Evolutionary conservation across 2,329 filamentous ascomycete species (phyloP).

Genomic region (Paramyrothecium roridum): DNA sequence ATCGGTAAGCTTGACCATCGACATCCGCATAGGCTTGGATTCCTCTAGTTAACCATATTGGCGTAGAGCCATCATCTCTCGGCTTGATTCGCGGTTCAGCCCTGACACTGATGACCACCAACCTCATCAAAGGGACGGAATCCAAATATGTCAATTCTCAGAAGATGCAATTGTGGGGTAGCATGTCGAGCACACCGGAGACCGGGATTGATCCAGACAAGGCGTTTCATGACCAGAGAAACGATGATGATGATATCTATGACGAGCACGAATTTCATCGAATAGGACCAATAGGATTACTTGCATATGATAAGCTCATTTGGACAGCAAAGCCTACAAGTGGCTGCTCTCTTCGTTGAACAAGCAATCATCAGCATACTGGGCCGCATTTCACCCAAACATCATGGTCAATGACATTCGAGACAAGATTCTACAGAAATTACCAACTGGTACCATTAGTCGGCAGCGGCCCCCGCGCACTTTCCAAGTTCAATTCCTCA

Average conservation of each 20-base stretch:
- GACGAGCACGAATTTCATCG: not conserved
- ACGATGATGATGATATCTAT: not conserved
- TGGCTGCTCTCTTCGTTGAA: not conserved
- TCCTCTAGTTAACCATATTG: not conserved
- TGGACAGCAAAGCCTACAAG: not conserved
- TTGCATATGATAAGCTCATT: not conserved
- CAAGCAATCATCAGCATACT: not conserved
- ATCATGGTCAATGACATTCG: not conserved
- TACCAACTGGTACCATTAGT: not conserved
- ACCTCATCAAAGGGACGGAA: not conserved
- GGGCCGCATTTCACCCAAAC: not conserved
- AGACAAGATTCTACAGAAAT: not conserved
- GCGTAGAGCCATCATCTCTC: not conserved
- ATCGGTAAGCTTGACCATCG: too few relatives aligned
- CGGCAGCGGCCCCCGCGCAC: not conserved
- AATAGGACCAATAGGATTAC: not conserved
- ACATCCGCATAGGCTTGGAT: not conserved
- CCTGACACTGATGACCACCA: not conserved
- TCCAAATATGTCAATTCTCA: not conserved
- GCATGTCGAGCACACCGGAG: not conserved
- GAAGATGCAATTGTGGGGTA: not conserved
- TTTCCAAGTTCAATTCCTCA: not conserved
- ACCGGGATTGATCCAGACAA: not conserved
- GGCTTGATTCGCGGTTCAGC: not conserved
- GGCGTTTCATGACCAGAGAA: not conserved